Base-by-base conservation (phyloP, 176 grass and related monocot species). In the Oryza glumipatula region DNA sequence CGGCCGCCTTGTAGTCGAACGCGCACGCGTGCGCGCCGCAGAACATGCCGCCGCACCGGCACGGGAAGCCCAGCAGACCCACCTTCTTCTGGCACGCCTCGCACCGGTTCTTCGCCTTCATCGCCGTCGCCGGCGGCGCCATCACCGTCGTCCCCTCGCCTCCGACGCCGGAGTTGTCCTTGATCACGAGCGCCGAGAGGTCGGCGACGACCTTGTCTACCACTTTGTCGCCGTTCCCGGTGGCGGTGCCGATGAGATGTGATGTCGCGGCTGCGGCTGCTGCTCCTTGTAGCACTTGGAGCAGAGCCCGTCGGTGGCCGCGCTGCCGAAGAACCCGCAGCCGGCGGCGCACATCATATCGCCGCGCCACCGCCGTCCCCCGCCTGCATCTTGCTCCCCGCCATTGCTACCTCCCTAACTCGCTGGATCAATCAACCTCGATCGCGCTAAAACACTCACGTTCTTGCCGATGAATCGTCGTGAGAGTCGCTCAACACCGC, bases 321-420 rank as follows among this genome's bases (percentile, higher is more conserved):
- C 26, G 73, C 26, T 75, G 26, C 73, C 72, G 24, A 52, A 74
- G 72, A 52, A 74, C 11, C 72, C 72, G 72, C 46, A 52, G 24
- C 22, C 11, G 41, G 10, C 7, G 23, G 69, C 39, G 70, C 70
- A 72, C n/a, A 46, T 0, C 70, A 72, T 11, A 46, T 0, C 21
- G n/a, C 41, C 4, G 10, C 41, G 10, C 6, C 48, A 2, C 6
- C 48, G 6, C 16, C 22, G 14, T 24, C 44, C 19, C 52, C 52
- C 5, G 52, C 52, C 17, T 7, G 52, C 52, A 21, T 56, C 14
- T 28, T 24, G 12, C 44, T 8, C 23, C 49, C 49, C 49, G 4
- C 26, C 65, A 28, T 13, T 67, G 65, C 65, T 67, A 7, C 4
- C 51, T 52, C 3, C 49, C 47, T 32, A 32, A 32, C 30, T 49